phyloP scores from a whole-genome alignment of 768 basidiomycete species.

The Podaxis sp. region DNA sequence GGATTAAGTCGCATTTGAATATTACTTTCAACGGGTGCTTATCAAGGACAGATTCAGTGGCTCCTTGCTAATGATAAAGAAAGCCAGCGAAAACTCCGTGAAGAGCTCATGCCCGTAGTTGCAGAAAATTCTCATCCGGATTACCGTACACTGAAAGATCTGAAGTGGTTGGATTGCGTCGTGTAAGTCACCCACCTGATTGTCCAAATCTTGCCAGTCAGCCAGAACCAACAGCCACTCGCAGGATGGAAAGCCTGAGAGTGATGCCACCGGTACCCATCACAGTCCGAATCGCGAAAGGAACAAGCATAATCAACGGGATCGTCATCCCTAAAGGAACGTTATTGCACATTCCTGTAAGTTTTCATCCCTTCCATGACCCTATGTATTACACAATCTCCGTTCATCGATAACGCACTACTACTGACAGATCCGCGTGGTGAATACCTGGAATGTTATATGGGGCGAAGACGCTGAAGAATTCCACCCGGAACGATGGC shows the following conservation, averaged over 20 bases:
- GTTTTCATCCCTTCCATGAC: constrained; percentile 3
- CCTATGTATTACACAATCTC: too few species aligned
- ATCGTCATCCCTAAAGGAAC: constrained; percentile 44
- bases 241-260: constrained; percentile 40
- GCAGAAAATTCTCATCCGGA: constrained; percentile 32
- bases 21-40: background rate
- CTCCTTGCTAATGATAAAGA: constrained; percentile 50
- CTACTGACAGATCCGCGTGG: constrained; percentile 40
- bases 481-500: constrained; percentile 51
- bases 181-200: constrained; percentile 27
- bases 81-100: constrained; percentile 49
- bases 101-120: constrained; percentile 46
- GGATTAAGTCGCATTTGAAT: constrained; percentile 1
- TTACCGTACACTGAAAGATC: constrained; percentile 38
- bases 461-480: constrained; percentile 55
- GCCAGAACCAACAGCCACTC: background rate
- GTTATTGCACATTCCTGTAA: constrained; percentile 37
- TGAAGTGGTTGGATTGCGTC: constrained; percentile 40
- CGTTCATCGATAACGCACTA: background rate
- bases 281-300: constrained; percentile 38
- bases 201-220: background rate
- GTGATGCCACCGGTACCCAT: constrained; percentile 40
- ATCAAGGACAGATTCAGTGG: constrained; percentile 43
- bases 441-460: constrained; percentile 48
- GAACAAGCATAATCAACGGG: constrained; percentile 41